Evolutionary conservation across 139 green algal genomes (phyloP), one percentile per base, ranked within the genome.

Genomic region (Edaphochlamys debaryana): DNA sequence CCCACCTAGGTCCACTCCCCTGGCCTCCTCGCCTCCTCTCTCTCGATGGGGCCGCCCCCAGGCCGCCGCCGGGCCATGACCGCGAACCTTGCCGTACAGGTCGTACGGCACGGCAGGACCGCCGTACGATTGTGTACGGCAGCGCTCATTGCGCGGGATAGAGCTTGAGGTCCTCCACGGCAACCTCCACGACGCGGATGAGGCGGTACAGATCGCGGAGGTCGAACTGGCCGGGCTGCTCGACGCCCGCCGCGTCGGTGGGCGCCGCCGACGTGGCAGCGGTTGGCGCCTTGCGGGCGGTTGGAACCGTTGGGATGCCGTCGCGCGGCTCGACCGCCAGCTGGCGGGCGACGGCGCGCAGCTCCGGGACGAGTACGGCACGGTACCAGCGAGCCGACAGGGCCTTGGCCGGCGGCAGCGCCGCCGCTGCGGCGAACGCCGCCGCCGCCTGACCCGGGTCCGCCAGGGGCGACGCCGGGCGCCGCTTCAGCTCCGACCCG

Each of bases 161-260:
- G 4, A 27, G 41, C 62, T 73, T 19, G 62, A 82, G 75, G 62
- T 82, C 75, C 41, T 82, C 75, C 19, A 48, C 62, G 30, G 75
- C 75, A 41, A 82, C 75, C 62, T 72, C 75, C 20, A 82, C 2
- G 41, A 82, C 75, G 20, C 62, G 60, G 32, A 82, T 72, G n/a
- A 82, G 62, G 41, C 75, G 75, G 75, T 82, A 82, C 60, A 82
- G 62, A 62, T 82, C 75, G 5, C 75, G 75, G n/a, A 82, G 75
- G 62, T 82, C 75, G 42, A 82, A 82, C 4, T 41, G 30, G 56
- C 75, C 75, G 41, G 75, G 75, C 62, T 60, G 75, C 41, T 73
- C 75, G 23, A n/a, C 30, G 38, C 7, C 23, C 38, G 38, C 30
- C n/a, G 60, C 60, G 60, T 37, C 60, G n/a, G 3, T 1, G n/a